These are phyloP conservation scores for Lolium rigidum DNA, from an alignment of 176 grass and related monocot species.

Conservation along the genomic window DNA sequence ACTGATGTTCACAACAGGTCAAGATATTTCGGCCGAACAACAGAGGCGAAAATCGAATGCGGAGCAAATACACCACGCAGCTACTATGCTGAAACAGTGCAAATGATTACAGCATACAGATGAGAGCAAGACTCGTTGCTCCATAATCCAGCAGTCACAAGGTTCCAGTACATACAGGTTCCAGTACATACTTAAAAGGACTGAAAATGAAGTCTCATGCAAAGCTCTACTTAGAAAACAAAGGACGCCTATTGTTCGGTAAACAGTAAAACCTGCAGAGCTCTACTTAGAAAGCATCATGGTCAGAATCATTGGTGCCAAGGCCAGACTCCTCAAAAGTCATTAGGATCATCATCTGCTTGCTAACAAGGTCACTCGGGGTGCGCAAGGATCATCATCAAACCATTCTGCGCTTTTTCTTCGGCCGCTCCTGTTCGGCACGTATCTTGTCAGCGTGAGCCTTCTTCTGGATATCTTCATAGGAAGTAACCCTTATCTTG, in stretches of 20 bases:
- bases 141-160: constrained; percentile 3
- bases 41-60: not conserved
- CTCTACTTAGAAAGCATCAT: not conserved
- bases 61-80: not conserved
- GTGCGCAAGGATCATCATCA: not conserved
- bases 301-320: not conserved
- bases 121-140: not conserved
- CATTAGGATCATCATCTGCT: not conserved
- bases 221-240: too few species aligned
- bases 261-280: not conserved
- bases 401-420: not conserved
- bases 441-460: not conserved
- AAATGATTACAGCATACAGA: not conserved
- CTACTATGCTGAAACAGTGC: not conserved
- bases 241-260: not conserved
- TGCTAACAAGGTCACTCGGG: not conserved
- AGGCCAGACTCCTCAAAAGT: not conserved
- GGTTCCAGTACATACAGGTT: not conserved
- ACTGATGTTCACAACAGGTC: not conserved
- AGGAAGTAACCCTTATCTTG: constrained; percentile 30
- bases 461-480: not conserved
- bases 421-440: not conserved
- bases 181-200: not conserved
- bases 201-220: not conserved
- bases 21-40: not conserved